Evolutionary conservation across 2,329 filamentous ascomycete species (phyloP), one percentile per base, ranked within the genome.

Genomic region (Pezicula neosporulosa): DNA sequence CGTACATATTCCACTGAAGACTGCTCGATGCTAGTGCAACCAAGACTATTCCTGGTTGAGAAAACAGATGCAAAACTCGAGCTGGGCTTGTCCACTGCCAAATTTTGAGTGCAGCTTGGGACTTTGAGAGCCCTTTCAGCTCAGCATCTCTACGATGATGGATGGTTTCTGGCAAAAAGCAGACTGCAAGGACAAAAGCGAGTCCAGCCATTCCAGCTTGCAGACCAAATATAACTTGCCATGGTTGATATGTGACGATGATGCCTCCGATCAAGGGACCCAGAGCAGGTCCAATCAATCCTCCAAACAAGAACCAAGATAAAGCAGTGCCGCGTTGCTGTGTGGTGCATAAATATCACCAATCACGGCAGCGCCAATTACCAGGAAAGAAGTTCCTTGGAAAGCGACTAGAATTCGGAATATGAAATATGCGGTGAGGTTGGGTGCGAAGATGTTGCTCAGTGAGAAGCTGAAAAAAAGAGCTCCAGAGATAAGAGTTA

Each of bases 151-250:
- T 80, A 61, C 78, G 82, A 54, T 80, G 76, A 51, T 86, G 85
- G 47, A 88, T 85, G 1, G 87, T 92, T 65, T 92, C 87, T 0
- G 86, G 85, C 10, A 91, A 76, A 13, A 89, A 70, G 59, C 89
- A 82, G 57, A 82, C 77, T 28, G 87, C 77, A 1, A 84, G 77
- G 0, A 84, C 18, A 0, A 77, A 73, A 0, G 81, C 84, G 0
- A 78, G 63, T 2, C 79, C 86, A 0, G 83, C 84, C 6, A 90
- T 74, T 0, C 79, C 87, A 0, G 84, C 82, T 63, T 91, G 87
- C 0, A 92, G 72, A 83, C 86, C 91, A 70, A 90, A 91, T 49
- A 91, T 89, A 39, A 81, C 80, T 16, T 86, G 77, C 89, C 89
- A 93, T 2, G 76, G 80, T 6, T 77, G 75, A 66, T 83, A 90